Evolutionary conservation across 345 rosid species (phyloP).

Genomic region (Cochlearia excelsa): DNA sequence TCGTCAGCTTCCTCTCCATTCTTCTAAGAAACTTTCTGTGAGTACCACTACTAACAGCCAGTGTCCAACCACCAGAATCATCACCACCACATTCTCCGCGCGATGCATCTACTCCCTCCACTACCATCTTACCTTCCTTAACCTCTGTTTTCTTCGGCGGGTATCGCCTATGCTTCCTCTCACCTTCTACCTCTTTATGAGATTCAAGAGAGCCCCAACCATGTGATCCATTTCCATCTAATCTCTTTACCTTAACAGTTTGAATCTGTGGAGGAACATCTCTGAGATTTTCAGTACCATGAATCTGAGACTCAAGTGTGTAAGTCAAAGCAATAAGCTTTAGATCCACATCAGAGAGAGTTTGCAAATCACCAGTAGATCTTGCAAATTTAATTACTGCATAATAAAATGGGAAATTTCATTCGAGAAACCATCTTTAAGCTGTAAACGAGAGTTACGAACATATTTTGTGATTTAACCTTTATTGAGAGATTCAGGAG

Average conservation of each 20-base stretch:
- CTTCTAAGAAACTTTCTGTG: constrained; percentile 77
- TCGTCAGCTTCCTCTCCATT: constrained; percentile 45
- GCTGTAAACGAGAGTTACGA: too few species aligned
- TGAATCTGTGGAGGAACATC: constrained; percentile 80
- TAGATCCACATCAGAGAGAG: constrained; percentile 84
- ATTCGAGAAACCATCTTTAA: not conserved
- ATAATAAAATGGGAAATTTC: not conserved
- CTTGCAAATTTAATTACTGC: constrained; percentile 76
- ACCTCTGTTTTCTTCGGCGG: constrained; percentile 58
- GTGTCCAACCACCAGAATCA: constrained; percentile 71
- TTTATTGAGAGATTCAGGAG: too few species aligned
- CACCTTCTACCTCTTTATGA: constrained; percentile 44
- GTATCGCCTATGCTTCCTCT: constrained; percentile 44
- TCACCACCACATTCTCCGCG: constrained; percentile 58
- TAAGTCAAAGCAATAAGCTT: constrained; percentile 80
- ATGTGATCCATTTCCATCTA: constrained; percentile 84
- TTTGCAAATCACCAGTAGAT: constrained; percentile 88
- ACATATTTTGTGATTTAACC: not conserved
- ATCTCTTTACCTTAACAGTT: constrained; percentile 65
- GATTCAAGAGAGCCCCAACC: constrained; percentile 70
- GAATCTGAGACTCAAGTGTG: constrained; percentile 74
- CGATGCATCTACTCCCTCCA: constrained; percentile 85
- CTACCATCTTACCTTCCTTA: constrained; percentile 85
- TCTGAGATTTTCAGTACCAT: constrained; percentile 70
- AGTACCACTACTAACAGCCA: constrained; percentile 91